Conservation (phyloP, 805 yeast genomes). For the Priceomyces carsonii region DNA sequence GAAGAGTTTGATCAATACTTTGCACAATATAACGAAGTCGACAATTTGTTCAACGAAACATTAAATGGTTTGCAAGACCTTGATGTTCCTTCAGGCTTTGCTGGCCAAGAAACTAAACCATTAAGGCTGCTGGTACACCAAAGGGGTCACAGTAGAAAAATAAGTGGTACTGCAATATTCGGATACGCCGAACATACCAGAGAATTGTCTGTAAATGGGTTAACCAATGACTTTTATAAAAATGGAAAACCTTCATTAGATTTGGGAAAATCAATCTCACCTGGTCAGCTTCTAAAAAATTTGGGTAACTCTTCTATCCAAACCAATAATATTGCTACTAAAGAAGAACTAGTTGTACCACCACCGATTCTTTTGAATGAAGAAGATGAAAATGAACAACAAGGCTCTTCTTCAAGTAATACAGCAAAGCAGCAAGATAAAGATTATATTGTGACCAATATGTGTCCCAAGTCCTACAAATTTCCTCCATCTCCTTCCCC, state of each 20-base stretch:
- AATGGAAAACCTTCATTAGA: constrained; percentile 21
- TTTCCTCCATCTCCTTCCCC: constrained; percentile 52
- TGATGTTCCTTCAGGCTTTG: constrained; percentile 56
- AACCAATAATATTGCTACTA: constrained; percentile 16
- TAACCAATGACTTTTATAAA: constrained; percentile 23
- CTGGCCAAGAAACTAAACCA: constrained; percentile 19
- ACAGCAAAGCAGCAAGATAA: constrained; percentile 10
- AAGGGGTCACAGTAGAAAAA: constrained; percentile 53
- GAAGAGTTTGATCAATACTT: constrained; percentile 54
- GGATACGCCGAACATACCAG: constrained; percentile 68
- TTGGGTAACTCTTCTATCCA: constrained; percentile 10
- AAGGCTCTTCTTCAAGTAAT: constrained; percentile 9
- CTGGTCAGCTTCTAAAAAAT: constrained; percentile 30
- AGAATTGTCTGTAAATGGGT: constrained; percentile 61
- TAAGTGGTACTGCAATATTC: constrained; percentile 80
- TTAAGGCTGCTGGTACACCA: constrained; percentile 15
- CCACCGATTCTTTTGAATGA: constrained; percentile 27
- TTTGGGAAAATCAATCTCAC: constrained; percentile 33
- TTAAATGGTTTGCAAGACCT: constrained; percentile 58
- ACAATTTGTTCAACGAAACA: constrained; percentile 57
- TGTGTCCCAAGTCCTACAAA: constrained; percentile 51
- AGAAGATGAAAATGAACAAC: constrained; percentile 26
- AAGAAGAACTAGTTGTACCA: constrained; percentile 13
- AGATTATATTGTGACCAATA: constrained; percentile 51
- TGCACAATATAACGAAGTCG: constrained; percentile 49